Base-by-base conservation (phyloP, 2,329 filamentous ascomycete species). In the Penicillium digitatum region DNA sequence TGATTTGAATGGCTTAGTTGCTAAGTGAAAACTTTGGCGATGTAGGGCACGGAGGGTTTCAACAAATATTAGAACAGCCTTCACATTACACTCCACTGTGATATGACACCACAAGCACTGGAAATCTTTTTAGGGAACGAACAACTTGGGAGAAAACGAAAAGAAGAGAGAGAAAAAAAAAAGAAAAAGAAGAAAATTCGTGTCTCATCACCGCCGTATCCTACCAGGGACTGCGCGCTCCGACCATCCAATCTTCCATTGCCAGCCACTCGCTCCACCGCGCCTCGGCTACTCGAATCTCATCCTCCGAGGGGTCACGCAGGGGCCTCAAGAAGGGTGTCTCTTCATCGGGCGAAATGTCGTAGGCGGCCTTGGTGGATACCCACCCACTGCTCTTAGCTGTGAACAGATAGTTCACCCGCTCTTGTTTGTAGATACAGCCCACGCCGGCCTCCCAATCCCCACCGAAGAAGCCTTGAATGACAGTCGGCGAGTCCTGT, bases 161-260 rank as follows among this genome's bases (percentile, higher is more conserved):
- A 26, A 8, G 1, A 42, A 44, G 40, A 42, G 45, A n/a, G 47
- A 44, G 10, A 11, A 47, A 44, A 37, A 29, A 48, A 52, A 56
- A 58, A 52, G n/a, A n/a, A n/a, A n/a, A 55, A 58, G 48, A 53
- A 62, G 48, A 52, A 47, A 48, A 47, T 56, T 68, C 63, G 60
- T 67, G 52, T 62, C 61, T 60, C 65, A 64, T 69, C 38, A 66
- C 42, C 55, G 55, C 52, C 11, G 45, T 18, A 37, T 51, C 37
- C 43, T 59, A 69, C 66, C 68, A 74, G 46, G 72, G 72, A 66
- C 69, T 72, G 18, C 89, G 78, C 1, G 89, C 86, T 6, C 92
- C 92, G 18, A 96, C 78, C 91, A 96, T 95, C 93, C 93, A 97
- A 73, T 96, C 93, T 73, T 96, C 90, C 90, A 96, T 95, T 8